phyloP scores from a whole-genome alignment of 495 filamentous ascomycete species.

The Penicillium bovifimosum region DNA sequence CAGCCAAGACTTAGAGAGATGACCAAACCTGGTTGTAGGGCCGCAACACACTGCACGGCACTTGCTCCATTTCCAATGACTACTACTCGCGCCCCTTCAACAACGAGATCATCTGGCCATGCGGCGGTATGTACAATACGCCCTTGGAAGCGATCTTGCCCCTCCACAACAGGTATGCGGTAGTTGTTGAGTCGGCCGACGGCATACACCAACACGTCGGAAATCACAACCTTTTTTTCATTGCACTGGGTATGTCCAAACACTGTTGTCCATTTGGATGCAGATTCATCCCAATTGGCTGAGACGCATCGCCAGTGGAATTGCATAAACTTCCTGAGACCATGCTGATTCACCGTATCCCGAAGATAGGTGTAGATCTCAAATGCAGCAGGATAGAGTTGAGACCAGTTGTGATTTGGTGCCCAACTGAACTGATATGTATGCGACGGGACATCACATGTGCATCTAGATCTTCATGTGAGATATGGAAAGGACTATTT shows the following conservation, averaged over 20 bases:
- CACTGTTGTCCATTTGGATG: background rate
- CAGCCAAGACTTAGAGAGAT: background rate
- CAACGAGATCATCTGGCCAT: conserved; percentile 8
- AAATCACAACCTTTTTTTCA: background rate
- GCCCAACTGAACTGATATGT: conserved; percentile 16
- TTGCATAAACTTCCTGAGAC: conserved; percentile 4
- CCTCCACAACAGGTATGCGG: conserved; percentile 1
- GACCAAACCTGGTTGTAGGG: conserved; percentile 11
- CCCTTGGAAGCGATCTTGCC: conserved; percentile 1
- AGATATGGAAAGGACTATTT: background rate
- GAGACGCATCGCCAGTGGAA: background rate
- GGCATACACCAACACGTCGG: conserved; percentile 10
- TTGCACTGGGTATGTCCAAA: background rate
- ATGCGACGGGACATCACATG: conserved; percentile 14
- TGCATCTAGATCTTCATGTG: conserved; percentile 3
- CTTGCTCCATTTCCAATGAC: conserved; percentile 22
- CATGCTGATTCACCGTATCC: background rate
- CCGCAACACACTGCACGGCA: conserved; percentile 12
- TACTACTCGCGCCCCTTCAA: conserved; percentile 4
- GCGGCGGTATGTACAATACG: conserved; percentile 11
- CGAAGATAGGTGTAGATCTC: conserved; percentile 11
- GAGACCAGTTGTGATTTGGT: conserved; percentile 12
- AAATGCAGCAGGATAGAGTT: conserved; percentile 5
- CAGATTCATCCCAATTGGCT: conserved; percentile 3
- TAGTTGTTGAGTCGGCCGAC: conserved; percentile 12